Evolutionary conservation across 2,329 filamentous ascomycete genomes (phyloP), one percentile per base, ranked within the genome.

Genomic region (Penicillium concentricum): DNA sequence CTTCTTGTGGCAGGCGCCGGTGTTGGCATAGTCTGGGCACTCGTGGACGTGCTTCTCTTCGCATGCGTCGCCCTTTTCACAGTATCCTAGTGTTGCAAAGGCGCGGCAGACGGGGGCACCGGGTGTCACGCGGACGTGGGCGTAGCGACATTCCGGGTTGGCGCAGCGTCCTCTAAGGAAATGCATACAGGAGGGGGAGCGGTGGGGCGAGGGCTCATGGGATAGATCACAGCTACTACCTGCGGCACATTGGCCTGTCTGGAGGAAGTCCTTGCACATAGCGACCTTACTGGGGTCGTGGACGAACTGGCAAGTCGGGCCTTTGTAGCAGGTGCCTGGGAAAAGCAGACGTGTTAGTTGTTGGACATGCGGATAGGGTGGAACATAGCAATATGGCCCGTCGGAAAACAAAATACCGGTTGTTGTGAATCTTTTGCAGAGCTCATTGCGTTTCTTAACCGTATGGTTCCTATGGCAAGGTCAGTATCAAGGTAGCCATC

Each of bases 1-100:
- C 75, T 87, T 86, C 72, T 84, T 86, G 72, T 86, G 87, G 84
- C 94, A 99, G 61, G 82, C 80, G 68, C 93, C 93, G 59, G 85
- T 91, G 77, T 96, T 96, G 82, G 91, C 90, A 80, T 95, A 97
- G 73, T 96, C 90, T 61, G 94, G 93, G 75, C 94, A 97, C 75
- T 97, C 93, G 76, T 89, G 88, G 56, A 93, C 88, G 78, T 99
- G 94, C 59, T 92, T 88, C 62, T 94, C 86, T 58, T 84, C 76
- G 76, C 94, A 97, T 54, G 81, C 76, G 54, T 83, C 82, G 59
- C 93, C 94, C 72, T 89, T 90, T 60, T 89, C 87, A 79, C 94
- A 97, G 75, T 92, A 97, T 51, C 94, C 93, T 69, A 92, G 84
- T 52, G 87, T 85, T 28, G 90, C 93, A 79, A 99, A 97, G 20